Conservation (phyloP, 257 asterid genomes). For the Petunia secreta region DNA sequence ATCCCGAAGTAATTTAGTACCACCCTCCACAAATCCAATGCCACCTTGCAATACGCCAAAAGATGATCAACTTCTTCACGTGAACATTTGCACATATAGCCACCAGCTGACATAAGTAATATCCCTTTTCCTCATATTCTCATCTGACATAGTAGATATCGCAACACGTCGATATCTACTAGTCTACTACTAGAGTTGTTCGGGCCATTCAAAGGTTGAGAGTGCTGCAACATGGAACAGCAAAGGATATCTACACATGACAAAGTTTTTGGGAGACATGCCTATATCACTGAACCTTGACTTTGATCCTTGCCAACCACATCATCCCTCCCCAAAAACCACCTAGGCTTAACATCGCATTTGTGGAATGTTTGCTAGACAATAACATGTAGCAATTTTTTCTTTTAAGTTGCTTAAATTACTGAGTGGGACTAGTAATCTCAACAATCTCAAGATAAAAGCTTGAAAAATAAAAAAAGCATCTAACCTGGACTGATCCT, state of each 20-base stretch:
- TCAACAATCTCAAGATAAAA: slow-evolving; percentile 3
- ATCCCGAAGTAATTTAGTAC: too few species aligned
- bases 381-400: neutral
- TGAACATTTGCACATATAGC: too few species aligned
- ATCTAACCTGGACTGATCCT: slow-evolving; percentile 78
- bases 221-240: slow-evolving; percentile 7
- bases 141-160: too few species aligned
- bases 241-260: neutral
- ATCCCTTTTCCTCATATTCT: too few species aligned
- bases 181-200: neutral
- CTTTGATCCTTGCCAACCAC: slow-evolving; percentile 6
- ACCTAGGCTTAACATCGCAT: slow-evolving; percentile 19
- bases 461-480: slow-evolving; percentile 2
- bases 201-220: neutral
- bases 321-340: slow-evolving; percentile 2
- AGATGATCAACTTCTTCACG: too few species aligned
- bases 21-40: too few species aligned
- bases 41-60: too few species aligned
- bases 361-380: neutral
- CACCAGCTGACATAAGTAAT: too few species aligned
- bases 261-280: neutral
- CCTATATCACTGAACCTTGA: neutral
- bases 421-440: neutral
- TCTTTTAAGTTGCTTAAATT: slow-evolving; percentile 2
- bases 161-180: neutral